Base-by-base conservation (phyloP, 805 yeast genomes). In the Novakomyces olei region DNA sequence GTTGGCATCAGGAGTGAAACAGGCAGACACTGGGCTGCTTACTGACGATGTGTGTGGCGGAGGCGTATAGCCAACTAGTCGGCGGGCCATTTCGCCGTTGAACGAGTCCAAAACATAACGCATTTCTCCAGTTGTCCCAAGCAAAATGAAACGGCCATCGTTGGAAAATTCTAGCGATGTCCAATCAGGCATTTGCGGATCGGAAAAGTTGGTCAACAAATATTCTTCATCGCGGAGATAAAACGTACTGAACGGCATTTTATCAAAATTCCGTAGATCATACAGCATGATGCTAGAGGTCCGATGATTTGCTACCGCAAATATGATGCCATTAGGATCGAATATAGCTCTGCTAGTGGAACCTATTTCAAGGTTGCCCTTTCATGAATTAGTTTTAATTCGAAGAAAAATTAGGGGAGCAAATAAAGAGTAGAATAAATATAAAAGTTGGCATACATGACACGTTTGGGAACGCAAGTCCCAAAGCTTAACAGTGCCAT, bases 401-500 rank as follows among this genome's bases (percentile, higher is more conserved):
- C n/a, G n/a, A n/a, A n/a, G n/a, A n/a, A n/a, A n/a, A n/a, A n/a
- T n/a, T n/a, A n/a, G n/a, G n/a, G n/a, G n/a, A n/a, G n/a, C n/a
- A n/a, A n/a, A n/a, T n/a, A n/a, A n/a, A n/a, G n/a, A n/a, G n/a
- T n/a, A n/a, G n/a, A n/a, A n/a, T n/a, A n/a, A n/a, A n/a, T n/a
- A n/a, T n/a, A n/a, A n/a, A n/a, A n/a, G n/a, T n/a, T n/a, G n/a
- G n/a, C n/a, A n/a, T n/a, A n/a, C n/a, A n/a, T n/a, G n/a, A n/a
- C n/a, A n/a, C n/a, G n/a, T n/a, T n/a, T n/a, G n/a, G n/a, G n/a
- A n/a, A n/a, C n/a, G n/a, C n/a, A n/a, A n/a, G 54, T 88, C 98
- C 98, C 98, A 88, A 43, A 88, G 61, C 55, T 88, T 88, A 30
- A 88, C 78, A 1, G 98, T 88, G 39, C 72, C 67, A 49, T 88